Evolutionary conservation across 2,329 filamentous ascomycete species (phyloP).

Genomic region (Arthroderma sp.): DNA sequence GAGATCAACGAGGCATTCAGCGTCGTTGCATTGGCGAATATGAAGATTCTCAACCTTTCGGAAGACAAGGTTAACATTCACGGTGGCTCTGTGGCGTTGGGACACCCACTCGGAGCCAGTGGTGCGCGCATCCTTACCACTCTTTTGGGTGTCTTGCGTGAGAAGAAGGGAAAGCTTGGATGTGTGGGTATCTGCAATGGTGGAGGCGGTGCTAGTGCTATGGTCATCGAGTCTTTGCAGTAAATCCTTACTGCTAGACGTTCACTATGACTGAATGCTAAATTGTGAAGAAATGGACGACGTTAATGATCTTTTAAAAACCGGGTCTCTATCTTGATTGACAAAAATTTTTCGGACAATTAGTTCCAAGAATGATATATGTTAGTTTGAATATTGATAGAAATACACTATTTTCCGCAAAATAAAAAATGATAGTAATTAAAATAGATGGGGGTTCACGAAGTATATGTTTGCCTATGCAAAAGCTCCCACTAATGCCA

Average conservation of each 20-base stretch:
- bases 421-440: not conserved
- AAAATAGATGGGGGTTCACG: not conserved
- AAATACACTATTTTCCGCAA: not conserved
- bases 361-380: not conserved
- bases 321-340: not conserved
- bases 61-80: constrained; percentile 89
- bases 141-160: constrained; percentile 71
- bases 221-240: constrained; percentile 63
- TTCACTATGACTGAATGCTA: not conserved
- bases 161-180: constrained; percentile 88
- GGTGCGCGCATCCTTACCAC: constrained; percentile 91
- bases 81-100: constrained; percentile 88
- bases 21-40: constrained; percentile 88
- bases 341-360: not conserved
- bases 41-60: constrained; percentile 72
- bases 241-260: constrained; percentile 17
- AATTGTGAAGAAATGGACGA: not conserved
- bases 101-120: constrained; percentile 86
- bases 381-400: not conserved
- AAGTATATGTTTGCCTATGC: constrained; percentile 32
- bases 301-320: not conserved
- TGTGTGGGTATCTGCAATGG: constrained; percentile 96
- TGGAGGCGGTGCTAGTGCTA: constrained; percentile 83
- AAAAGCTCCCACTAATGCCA: constrained; percentile 58
- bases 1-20: constrained; percentile 99